These are phyloP conservation scores for Scytalidium lignicola DNA, from an alignment of 2,329 filamentous ascomycete genomes.

Conservation along the genomic window DNA sequence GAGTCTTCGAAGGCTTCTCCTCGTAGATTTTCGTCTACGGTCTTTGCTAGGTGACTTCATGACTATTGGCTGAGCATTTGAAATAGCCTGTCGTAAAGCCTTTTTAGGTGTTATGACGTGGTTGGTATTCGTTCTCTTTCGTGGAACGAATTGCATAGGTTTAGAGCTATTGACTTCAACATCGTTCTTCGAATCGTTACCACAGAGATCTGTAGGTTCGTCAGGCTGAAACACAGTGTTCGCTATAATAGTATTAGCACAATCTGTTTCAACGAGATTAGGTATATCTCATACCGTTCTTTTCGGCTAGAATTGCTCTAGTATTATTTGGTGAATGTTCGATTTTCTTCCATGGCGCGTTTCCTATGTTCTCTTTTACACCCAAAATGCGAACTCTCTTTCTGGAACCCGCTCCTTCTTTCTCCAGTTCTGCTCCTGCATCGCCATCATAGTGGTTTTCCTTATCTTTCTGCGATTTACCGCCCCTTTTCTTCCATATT, in stretches of 20 bases:
- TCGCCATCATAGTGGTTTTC: conserved; percentile 13
- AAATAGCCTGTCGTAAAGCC: conserved; percentile 12
- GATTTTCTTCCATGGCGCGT: conserved; percentile 25
- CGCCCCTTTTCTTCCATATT: conserved; percentile 26
- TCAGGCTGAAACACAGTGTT: background rate
- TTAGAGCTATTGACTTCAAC: conserved; percentile 3
- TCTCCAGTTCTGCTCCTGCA: conserved; percentile 28
- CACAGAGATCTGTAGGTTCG: background rate
- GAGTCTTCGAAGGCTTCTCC: conserved; percentile 15
- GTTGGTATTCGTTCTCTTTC: conserved; percentile 28
- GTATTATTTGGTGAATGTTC: background rate
- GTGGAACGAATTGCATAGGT: conserved; percentile 19
- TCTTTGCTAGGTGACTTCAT: conserved; percentile 4
- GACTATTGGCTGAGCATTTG: conserved; percentile 1
- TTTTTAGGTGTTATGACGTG: conserved; percentile 27
- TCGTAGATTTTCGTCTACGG: conserved; percentile 17
- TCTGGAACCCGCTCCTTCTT: conserved; percentile 27
- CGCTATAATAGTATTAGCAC: background rate
- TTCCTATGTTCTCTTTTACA: conserved; percentile 29
- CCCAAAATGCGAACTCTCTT: conserved; percentile 28
- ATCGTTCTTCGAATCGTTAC: background rate
- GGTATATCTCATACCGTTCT: background rate
- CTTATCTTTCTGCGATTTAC: conserved; percentile 11
- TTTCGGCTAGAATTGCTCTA: background rate
- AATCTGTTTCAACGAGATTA: no score